These are phyloP conservation scores for Boletus rubroflammeus DNA, from an alignment of 768 basidiomycete genomes.

Conservation along the genomic window DNA sequence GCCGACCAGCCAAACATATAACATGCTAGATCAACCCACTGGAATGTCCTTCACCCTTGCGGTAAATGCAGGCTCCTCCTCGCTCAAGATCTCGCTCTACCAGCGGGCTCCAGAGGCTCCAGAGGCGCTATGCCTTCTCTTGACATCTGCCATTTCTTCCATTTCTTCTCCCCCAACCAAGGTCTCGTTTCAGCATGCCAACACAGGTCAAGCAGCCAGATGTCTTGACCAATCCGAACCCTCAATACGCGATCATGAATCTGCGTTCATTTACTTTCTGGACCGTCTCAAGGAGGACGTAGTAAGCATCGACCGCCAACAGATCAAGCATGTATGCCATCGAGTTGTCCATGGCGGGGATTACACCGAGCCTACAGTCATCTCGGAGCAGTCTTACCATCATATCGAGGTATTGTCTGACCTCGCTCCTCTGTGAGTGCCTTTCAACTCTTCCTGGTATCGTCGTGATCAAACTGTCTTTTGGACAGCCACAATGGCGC, in stretches of 20 bases:
- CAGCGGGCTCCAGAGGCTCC: slow-evolving; percentile 26
- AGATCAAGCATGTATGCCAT: slow-evolving; percentile 61
- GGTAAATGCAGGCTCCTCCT: slow-evolving; percentile 80
- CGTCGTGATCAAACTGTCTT: not conserved
- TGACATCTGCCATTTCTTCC: slow-evolving; percentile 53
- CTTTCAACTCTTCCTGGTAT: not conserved
- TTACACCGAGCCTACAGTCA: slow-evolving; percentile 63
- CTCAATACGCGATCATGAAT: slow-evolving; percentile 52
- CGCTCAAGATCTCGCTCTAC: slow-evolving; percentile 79
- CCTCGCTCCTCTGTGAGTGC: slow-evolving; percentile 71
- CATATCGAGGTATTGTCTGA: slow-evolving; percentile 74
- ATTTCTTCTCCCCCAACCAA: slow-evolving; percentile 53
- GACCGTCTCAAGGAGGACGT: slow-evolving; percentile 40
- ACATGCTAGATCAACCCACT: not conserved
- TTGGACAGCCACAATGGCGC: slow-evolving; percentile 55
- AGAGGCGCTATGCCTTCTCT: slow-evolving; percentile 40
- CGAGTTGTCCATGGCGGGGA: slow-evolving; percentile 88
- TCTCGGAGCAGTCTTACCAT: slow-evolving; percentile 64
- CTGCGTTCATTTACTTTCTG: slow-evolving; percentile 63
- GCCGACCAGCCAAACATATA: not conserved
- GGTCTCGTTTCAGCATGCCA: slow-evolving; percentile 41
- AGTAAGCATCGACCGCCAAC: slow-evolving; percentile 37
- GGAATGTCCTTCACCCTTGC: slow-evolving; percentile 53
- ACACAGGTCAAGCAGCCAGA: not conserved
- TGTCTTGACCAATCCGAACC: slow-evolving; percentile 27